A percentile compares a stretch with the other conserved stretches of the same genome.
phyloP scores from a whole-genome alignment of 169 alveolate species.

The Prorocentrum cordatum region DNA sequence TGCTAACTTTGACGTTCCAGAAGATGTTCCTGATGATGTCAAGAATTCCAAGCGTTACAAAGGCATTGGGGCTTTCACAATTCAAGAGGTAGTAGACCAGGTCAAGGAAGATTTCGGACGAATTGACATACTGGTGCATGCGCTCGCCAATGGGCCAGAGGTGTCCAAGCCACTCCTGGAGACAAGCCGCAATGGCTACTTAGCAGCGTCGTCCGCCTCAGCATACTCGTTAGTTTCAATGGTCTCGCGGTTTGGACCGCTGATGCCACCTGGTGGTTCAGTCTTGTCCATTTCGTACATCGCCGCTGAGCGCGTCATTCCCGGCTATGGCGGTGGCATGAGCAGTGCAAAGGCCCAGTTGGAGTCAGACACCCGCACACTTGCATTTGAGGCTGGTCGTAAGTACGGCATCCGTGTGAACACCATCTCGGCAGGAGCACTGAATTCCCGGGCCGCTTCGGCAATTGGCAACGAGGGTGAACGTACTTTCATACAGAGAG shows the following conservation, averaged over 20 bases:
- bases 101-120: conserved; percentile 72
- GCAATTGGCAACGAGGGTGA: conserved; percentile 70
- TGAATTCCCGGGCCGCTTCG: conserved; percentile 79
- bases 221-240: conserved; percentile 78
- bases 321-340: conserved; percentile 82
- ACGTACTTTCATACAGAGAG: conserved; percentile 78
- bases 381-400: background rate
- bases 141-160: conserved; percentile 80
- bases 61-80: background rate
- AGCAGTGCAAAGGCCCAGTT: conserved; percentile 80
- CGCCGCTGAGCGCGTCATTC: conserved; percentile 72
- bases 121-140: conserved; percentile 77
- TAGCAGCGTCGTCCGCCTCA: conserved; percentile 77
- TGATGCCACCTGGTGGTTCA: conserved; percentile 76
- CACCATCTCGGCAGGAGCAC: conserved; percentile 80
- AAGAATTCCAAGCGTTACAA: conserved; percentile 74
- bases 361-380: conserved; percentile 78
- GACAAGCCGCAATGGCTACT: conserved; percentile 78
- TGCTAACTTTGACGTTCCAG: conserved; percentile 76
- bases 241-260: conserved; percentile 73
- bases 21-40: conserved; percentile 77
- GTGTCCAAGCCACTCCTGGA: conserved; percentile 77
- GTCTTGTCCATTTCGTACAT: conserved; percentile 76
- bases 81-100: conserved; percentile 51
- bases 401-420: conserved; percentile 77